phyloP scores from a whole-genome alignment of 331 rosid species.

The Saraca asoca region DNA sequence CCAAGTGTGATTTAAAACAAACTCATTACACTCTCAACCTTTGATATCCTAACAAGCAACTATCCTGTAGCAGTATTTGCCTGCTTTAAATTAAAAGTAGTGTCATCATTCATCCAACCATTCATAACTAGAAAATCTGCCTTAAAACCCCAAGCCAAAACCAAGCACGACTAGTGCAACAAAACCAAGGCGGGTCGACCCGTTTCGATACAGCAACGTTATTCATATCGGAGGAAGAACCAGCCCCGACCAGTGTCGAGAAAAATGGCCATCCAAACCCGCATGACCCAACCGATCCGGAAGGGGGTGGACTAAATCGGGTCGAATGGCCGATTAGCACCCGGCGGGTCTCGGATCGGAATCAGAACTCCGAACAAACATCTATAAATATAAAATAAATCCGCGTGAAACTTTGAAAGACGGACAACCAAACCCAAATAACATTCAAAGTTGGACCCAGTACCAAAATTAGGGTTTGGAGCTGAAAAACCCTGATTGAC shows the following conservation, averaged over 20 bases:
- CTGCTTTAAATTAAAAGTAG: no score
- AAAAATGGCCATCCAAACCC: constrained; percentile 30
- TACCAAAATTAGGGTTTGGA: constrained; percentile 33
- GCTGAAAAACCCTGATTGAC: neutral
- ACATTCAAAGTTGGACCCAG: constrained; percentile 43
- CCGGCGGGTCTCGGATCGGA: constrained; percentile 48
- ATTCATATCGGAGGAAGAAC: no score
- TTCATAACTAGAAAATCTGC: no score
- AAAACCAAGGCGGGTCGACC: no score
- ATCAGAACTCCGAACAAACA: constrained; percentile 3
- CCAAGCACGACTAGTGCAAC: no score
- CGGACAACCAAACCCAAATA: constrained; percentile 13
- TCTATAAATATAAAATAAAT: neutral
- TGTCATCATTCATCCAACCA: no score
- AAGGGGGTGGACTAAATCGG: constrained; percentile 48
- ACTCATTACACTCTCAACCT: no score
- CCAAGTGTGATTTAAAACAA: no score
- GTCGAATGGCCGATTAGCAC: constrained; percentile 38
- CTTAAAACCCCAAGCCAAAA: no score
- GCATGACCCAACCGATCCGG: constrained; percentile 43
- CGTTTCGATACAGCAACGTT: no score
- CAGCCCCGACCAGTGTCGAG: neutral
- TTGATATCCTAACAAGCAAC: no score
- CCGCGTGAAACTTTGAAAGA: neutral
- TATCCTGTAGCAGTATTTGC: no score